Evolutionary conservation across 139 green algal genomes (phyloP).

Genomic region (Tetradesmus obliquus): DNA sequence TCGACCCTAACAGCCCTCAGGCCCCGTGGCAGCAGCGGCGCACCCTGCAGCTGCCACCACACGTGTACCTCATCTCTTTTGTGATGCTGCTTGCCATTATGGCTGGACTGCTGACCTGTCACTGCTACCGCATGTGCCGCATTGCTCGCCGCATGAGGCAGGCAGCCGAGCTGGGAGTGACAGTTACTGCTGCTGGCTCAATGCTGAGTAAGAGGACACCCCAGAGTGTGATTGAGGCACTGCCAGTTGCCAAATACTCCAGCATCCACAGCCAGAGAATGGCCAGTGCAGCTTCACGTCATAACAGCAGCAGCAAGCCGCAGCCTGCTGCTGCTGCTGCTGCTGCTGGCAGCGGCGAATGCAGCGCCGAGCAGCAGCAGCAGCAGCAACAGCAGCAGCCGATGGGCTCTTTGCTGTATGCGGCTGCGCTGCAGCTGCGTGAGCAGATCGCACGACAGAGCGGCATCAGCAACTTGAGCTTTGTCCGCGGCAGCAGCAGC

Average conservation of each 20-base stretch:
- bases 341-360: background rate
- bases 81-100: constrained; percentile 39
- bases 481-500: background rate
- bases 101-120: constrained; percentile 27
- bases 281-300: background rate
- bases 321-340: background rate
- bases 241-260: constrained; percentile 27
- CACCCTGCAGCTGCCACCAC: constrained; percentile 20
- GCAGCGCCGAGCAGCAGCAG: background rate
- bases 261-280: background rate
- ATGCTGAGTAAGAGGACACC: constrained; percentile 24
- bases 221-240: constrained; percentile 26
- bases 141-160: constrained; percentile 32
- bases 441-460: constrained; percentile 11
- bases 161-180: constrained; percentile 21
- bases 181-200: background rate
- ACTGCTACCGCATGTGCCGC: constrained; percentile 38
- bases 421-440: constrained; percentile 24
- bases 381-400: background rate
- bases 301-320: background rate
- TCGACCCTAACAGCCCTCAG: background rate
- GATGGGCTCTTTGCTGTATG: background rate
- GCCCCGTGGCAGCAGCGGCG: constrained; percentile 1
- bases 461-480: constrained; percentile 2
- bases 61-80: constrained; percentile 42